Base-by-base conservation (phyloP, 2,329 filamentous ascomycete genomes). In the Aspergillus quadricinctus region DNA sequence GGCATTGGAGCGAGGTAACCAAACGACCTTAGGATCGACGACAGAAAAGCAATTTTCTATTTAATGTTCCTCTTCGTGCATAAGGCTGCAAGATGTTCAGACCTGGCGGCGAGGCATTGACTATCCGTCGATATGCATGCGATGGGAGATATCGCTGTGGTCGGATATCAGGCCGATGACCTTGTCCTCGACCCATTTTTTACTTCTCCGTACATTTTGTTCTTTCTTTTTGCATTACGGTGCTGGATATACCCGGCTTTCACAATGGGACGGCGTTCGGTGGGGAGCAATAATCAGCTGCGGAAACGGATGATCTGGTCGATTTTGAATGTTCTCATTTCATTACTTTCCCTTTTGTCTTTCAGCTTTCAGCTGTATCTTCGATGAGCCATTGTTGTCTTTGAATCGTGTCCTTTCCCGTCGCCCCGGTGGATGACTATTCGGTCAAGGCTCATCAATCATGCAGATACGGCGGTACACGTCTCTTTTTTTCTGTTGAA, bases 201-300 rank as follows among this genome's bases (percentile, higher is more conserved):
- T 58, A 57, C 61, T 68, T 67, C 64, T 69, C 59, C 58, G 65
- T 72, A 72, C 69, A 72, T 74, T 72, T 75, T 46, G 66, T 66
- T 69, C 57, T 72, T 72, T 69, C 72, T 74, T 72, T 75, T 77
- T 65, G 75, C 75, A 77, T 77, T 67, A 72, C 68, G 75, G 75
- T 76, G 74, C 74, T 75, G 75, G 75, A 77, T 77, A 77, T 77
- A 77, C 75, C 74, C 74, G 74, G 73, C 72, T 77, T 73, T 65
- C 70, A 71, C 66, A 67, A 66, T 71, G 62, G 72, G 72, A 71
- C 61, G 72, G 72, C 71, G 72, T 74, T 74, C 55, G 45, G 62
- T 61, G 64, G 62, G 62, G 64, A 64, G 55, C 61, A 61, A 60
- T 66, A 49, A 54, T 59, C 49, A 49, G 50, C 55, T 59, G 53